Evolutionary conservation across 176 grass and related monocot species (phyloP), one percentile per base, ranked within the genome.

Genomic region (Rhynchospora breviuscula): DNA sequence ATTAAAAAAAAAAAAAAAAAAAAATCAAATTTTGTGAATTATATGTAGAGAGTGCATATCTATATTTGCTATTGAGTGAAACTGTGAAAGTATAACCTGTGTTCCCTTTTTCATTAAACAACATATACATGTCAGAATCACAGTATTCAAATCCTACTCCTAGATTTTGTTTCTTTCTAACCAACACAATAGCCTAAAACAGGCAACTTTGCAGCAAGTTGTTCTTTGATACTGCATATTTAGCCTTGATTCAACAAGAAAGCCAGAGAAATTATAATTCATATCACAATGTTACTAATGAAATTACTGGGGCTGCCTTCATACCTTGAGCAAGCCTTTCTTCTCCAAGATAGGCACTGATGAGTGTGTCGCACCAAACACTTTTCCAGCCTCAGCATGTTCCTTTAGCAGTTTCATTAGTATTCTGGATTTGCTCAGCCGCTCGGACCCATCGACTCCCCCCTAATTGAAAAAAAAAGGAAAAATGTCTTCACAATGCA

Each of bases 261-360:
- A n/a, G 78, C 18, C n/a, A 60, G 59, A 19, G 7, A n/a, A 17
- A 25, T 63, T 80, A 45, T 43, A 80, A 8, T 44, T 45, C 57
- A 80, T 59, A 80, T 3, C 35, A 44, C 25, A 80, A 59, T 10
- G 57, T 46, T 63, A 60, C 33, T 19, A 17, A 80, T 59, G 10
- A 21, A 19, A 15, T 60, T 35, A 80, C 40, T 29, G 4, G 10
- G 25, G 58, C 57, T 23, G 46, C 51, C 57, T 11, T 60, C 52
- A 40, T 89, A 98, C 96, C 96, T 93, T 74, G 19, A 98, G 89
- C 75, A 98, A 91, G 63, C 91, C 89, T 83, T 91, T 91, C 83
- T 91, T 91, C 67, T 93, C 91, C 84, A 98, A 87, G 62, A 95
- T 81, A 56, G 62, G 59, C 62, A 87, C 73, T 86, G 93, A 85